Base-by-base conservation (phyloP, 768 basidiomycete genomes). In the Neoboletus brunneissimus region DNA sequence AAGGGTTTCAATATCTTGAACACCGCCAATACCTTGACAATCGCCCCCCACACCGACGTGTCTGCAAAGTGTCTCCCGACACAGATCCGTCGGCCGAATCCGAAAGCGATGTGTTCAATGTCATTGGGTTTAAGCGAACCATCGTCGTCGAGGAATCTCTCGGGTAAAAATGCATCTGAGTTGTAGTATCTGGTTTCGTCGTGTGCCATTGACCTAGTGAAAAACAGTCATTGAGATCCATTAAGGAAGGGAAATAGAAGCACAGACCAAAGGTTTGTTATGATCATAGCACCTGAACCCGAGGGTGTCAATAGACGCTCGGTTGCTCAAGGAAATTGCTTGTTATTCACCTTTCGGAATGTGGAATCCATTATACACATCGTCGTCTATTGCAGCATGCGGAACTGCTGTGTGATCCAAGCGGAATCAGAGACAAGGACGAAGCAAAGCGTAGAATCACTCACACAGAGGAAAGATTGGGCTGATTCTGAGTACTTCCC, bases 341-440 rank as follows among this genome's bases (percentile, higher is more conserved):
- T 0, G 13, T 13, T 34, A 13, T 13, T 34, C 5, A 59, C 63
- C 53, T 53, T 75, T 75, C 5, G 83, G 83, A 49, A 86, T 86
- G 13, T 77, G 65, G 51, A 79, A 79, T 18, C 77, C 74, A 31
- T 64, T 60, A 51, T 77, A 79, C 7, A 72, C 51, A 40, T 79
- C 77, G 23, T 79, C 76, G n/a, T 73, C 58, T 0, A 74, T 74
- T 2, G 64, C 20, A 7, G 55, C 47, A 57, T 71, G 73, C 1
- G 72, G 66, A 13, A 74, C 10, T 7, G 61, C 70, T 65, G 11
- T 0, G 5, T n/a, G 22, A 31, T 34, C 13, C 12, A 5, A 34
- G 32, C 32, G 32, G 12, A 5, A 18, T 16, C 8, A 29, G 29
- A 9, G 9, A 29, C 29, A 15, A 4, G 15, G 20, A 4, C 16